These are phyloP conservation scores for Immersiporthe knoxdaviesiana DNA, from an alignment of 2,329 filamentous ascomycete genomes.

Conservation along the genomic window DNA sequence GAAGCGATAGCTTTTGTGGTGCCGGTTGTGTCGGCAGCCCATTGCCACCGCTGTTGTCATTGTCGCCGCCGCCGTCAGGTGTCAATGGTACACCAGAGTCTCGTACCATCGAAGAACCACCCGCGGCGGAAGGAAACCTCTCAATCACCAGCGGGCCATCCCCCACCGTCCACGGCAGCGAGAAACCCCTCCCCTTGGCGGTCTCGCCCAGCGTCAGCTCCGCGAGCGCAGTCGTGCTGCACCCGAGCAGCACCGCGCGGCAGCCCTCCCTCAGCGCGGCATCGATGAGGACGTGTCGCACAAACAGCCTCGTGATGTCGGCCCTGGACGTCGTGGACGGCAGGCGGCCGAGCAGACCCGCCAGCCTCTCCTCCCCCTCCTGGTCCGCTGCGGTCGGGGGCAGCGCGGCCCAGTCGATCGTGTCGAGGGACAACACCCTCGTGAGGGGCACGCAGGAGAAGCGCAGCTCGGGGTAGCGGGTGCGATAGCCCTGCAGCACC, in stretches of 20 bases:
- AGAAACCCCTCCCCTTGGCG: conserved; percentile 86
- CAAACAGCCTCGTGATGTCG: conserved; percentile 73
- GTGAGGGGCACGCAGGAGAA: conserved; percentile 69
- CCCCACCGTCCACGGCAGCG: conserved; percentile 78
- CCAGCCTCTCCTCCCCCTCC: conserved; percentile 48
- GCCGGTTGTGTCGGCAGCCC: background rate
- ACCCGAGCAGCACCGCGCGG: conserved; percentile 76
- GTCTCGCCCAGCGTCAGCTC: conserved; percentile 85
- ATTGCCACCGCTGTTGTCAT: background rate
- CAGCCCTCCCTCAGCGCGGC: conserved; percentile 64
- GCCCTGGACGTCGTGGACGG: conserved; percentile 74
- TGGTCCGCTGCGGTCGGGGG: conserved; percentile 33
- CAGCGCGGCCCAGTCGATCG: conserved; percentile 58
- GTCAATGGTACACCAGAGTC: background rate
- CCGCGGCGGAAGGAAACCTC: conserved; percentile 27
- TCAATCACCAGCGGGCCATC: conserved; percentile 63
- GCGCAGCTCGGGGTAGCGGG: conserved; percentile 66
- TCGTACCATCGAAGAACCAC: background rate
- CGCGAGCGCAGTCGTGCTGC: conserved; percentile 86
- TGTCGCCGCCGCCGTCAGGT: conserved; percentile 25
- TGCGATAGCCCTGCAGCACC: conserved; percentile 56
- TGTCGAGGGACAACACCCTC: conserved; percentile 56
- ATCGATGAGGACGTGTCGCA: conserved; percentile 71
- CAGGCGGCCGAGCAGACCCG: conserved; percentile 60
- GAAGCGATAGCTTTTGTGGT: conserved; percentile 48